Evolutionary conservation across 495 filamentous ascomycete species (phyloP).

Genomic region (Penicillium turbatum): DNA sequence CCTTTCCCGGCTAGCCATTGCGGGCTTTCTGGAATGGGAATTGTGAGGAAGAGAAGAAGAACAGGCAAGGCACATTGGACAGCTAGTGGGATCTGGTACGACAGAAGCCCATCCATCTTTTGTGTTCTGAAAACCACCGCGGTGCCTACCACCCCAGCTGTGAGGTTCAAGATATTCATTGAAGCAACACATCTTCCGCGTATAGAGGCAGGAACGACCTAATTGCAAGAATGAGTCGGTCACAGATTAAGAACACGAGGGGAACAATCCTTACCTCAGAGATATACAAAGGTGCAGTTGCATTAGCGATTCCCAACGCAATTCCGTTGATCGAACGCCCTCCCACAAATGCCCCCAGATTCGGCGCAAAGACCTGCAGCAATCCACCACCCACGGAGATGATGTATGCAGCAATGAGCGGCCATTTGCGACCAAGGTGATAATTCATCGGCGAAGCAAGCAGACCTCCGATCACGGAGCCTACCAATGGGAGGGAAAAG

Average conservation of each 20-base stretch:
- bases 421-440: slow-evolving; percentile 35
- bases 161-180: slow-evolving; percentile 35
- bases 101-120: slow-evolving; percentile 18
- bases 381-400: slow-evolving; percentile 34
- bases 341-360: slow-evolving; percentile 32
- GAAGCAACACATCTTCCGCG: slow-evolving; percentile 35
- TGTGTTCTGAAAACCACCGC: slow-evolving; percentile 32
- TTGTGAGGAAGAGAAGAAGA: slow-evolving; percentile 25
- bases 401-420: slow-evolving; percentile 30
- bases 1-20: slow-evolving; percentile 60
- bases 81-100: slow-evolving; percentile 34
- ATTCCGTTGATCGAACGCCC: slow-evolving; percentile 33
- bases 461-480: slow-evolving; percentile 32
- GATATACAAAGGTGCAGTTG: slow-evolving; percentile 37
- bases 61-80: slow-evolving; percentile 33
- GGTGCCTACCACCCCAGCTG: slow-evolving; percentile 33
- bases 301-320: slow-evolving; percentile 33
- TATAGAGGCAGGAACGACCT: slow-evolving; percentile 35
- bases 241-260: no score
- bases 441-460: slow-evolving; percentile 33
- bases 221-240: neutral
- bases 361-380: slow-evolving; percentile 37
- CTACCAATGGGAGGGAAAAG: slow-evolving; percentile 35
- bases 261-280: slow-evolving; percentile 29
- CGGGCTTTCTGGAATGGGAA: slow-evolving; percentile 54